Conservation (phyloP, 257 asterid genomes). For the Vinca minor region DNA sequence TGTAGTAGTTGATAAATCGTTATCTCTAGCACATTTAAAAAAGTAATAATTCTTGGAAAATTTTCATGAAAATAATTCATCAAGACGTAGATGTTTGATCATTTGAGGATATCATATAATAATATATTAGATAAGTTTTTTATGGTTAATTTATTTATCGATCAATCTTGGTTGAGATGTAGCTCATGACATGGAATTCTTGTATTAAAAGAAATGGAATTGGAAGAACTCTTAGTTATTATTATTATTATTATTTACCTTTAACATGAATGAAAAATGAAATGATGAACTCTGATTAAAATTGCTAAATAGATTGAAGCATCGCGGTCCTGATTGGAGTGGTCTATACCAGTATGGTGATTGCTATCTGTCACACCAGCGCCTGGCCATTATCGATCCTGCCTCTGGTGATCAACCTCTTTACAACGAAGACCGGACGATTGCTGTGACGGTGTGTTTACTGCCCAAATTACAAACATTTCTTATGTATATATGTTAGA, state of each 20-base stretch:
- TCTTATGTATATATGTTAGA: no score
- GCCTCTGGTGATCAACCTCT: conserved; percentile 99
- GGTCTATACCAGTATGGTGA: conserved; percentile 83
- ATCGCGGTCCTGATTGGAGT: conserved; percentile 99
- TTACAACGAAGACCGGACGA: conserved; percentile 57
- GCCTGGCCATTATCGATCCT: conserved; percentile 86
- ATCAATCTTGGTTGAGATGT: background rate
- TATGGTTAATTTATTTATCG: background rate
- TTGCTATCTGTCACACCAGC: conserved; percentile 71
- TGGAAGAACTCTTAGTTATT: no score
- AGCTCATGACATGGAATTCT: no score
- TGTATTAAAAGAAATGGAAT: no score
- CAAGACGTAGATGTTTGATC: background rate
- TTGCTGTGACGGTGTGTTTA: conserved; percentile 66
- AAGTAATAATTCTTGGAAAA: background rate
- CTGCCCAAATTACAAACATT: background rate
- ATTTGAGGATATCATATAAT: no score
- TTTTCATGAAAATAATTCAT: background rate
- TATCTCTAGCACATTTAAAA: background rate
- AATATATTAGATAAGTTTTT: background rate
- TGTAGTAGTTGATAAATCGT: background rate
- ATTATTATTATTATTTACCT: no score
- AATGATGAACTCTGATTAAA: background rate
- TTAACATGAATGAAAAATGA: no score
- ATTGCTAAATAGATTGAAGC: conserved; percentile 63